Conservation (phyloP, 2,329 filamentous ascomycete species). For the Aureobasidium pullulans region DNA sequence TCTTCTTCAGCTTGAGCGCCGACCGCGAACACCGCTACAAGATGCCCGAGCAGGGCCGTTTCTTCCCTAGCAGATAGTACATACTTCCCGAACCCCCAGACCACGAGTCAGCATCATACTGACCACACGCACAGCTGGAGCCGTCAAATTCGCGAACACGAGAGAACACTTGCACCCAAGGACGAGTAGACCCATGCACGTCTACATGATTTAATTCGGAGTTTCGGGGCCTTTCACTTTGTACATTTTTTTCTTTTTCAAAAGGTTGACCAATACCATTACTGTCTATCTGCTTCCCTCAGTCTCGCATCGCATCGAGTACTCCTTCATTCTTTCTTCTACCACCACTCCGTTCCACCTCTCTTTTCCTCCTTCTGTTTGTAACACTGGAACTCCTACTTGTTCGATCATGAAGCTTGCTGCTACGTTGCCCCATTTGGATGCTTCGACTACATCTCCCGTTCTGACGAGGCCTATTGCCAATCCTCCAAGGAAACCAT, state of each 20-base stretch:
- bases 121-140: constrained; percentile 46
- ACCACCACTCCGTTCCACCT: constrained; percentile 43
- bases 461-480: constrained; percentile 50
- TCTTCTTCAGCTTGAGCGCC: constrained; percentile 66
- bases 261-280: constrained; percentile 10
- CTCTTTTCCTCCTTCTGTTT: constrained; percentile 27
- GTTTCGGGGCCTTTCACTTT: constrained; percentile 7
- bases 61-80: constrained; percentile 80
- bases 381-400: constrained; percentile 66
- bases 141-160: constrained; percentile 63
- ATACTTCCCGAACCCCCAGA: constrained; percentile 29
- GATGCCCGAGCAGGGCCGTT: constrained; percentile 69
- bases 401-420: constrained; percentile 95
- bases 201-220: background rate
- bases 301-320: constrained; percentile 11
- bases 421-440: constrained; percentile 70
- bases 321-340: constrained; percentile 28
- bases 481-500: constrained; percentile 69
- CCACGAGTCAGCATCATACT: background rate
- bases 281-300: constrained; percentile 1
- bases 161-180: constrained; percentile 27
- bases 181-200: background rate
- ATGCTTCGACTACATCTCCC: constrained; percentile 58
- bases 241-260: background rate
- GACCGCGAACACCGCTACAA: constrained; percentile 64